phyloP scores from a whole-genome alignment of 1,139 yeast species.

The Pichia terricola region DNA sequence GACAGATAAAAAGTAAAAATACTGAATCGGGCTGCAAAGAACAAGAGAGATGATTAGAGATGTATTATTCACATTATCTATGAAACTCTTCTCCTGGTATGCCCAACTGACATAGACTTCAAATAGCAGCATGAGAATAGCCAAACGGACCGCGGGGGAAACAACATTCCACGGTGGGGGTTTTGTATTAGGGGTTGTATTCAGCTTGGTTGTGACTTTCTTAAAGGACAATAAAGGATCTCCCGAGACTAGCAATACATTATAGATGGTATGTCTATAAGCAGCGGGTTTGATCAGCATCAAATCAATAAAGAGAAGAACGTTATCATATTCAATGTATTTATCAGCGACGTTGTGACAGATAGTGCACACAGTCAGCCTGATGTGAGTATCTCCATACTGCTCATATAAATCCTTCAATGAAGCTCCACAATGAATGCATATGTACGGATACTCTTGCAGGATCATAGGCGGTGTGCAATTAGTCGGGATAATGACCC shows the following conservation, averaged over 20 bases:
- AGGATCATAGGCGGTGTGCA: too few species aligned
- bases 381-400: slow-evolving; percentile 72
- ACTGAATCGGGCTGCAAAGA: slow-evolving; percentile 42
- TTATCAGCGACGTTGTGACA: slow-evolving; percentile 79
- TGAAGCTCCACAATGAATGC: slow-evolving; percentile 74
- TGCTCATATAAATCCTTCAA: slow-evolving; percentile 58
- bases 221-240: background rate
- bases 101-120: slow-evolving; percentile 94
- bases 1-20: slow-evolving; percentile 52
- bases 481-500: too few species aligned
- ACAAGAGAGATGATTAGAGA: slow-evolving; percentile 23
- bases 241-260: slow-evolving; percentile 21
- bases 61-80: slow-evolving; percentile 17
- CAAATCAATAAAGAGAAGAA: slow-evolving; percentile 73
- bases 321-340: slow-evolving; percentile 85
- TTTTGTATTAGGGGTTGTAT: background rate
- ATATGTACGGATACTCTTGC: slow-evolving; percentile 30
- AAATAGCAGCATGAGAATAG: slow-evolving; percentile 62
- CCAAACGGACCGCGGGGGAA: slow-evolving; percentile 31
- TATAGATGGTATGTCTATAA: slow-evolving; percentile 79
- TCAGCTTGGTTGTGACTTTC: background rate
- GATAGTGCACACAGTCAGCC: slow-evolving; percentile 64
- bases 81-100: slow-evolving; percentile 55
- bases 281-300: slow-evolving; percentile 81
- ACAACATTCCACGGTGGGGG: background rate